Percentiles rank a stretch among this genome's conserved stretches.
Evolutionary conservation across 2,329 filamentous ascomycete species (phyloP).

Genomic region (Coniochaeta pulveracea): DNA sequence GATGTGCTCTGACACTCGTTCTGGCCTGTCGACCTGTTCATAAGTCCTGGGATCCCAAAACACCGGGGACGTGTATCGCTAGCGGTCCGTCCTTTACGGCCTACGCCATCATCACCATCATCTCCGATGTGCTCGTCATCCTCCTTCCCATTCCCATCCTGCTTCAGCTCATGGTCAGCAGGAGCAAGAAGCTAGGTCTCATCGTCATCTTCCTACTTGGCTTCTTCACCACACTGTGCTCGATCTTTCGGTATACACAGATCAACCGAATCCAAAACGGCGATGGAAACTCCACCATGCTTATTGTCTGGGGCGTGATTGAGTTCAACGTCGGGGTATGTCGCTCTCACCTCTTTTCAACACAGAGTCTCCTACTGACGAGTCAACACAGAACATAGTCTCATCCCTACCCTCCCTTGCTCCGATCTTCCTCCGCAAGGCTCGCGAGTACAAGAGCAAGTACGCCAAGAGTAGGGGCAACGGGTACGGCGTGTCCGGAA

Average conservation of each 20-base stretch:
- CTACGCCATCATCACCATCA: slow-evolving; percentile 38
- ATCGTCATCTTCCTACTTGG: slow-evolving; percentile 40
- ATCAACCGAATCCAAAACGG: slow-evolving; percentile 36
- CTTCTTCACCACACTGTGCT: slow-evolving; percentile 43
- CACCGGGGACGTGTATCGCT: slow-evolving; percentile 30
- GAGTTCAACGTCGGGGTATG: slow-evolving; percentile 46
- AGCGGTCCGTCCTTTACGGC: slow-evolving; percentile 37
- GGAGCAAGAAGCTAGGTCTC: slow-evolving; percentile 35
- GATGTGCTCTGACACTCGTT: slow-evolving; percentile 34
- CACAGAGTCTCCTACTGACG: not conserved
- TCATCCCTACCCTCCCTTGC: slow-evolving; percentile 33
- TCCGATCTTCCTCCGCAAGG: slow-evolving; percentile 29
- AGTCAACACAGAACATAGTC: slow-evolving; percentile 27
- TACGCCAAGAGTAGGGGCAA: slow-evolving; percentile 12
- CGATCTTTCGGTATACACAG: slow-evolving; percentile 37
- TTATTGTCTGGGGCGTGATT: slow-evolving; percentile 44
- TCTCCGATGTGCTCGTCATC: slow-evolving; percentile 37
- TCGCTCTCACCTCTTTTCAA: not conserved
- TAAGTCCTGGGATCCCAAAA: slow-evolving; percentile 32
- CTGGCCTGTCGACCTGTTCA: slow-evolving; percentile 37
- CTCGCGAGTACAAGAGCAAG: slow-evolving; percentile 28
- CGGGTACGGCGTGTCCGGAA: slow-evolving; percentile 8
- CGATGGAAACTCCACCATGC: slow-evolving; percentile 43
- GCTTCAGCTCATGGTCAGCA: slow-evolving; percentile 33
- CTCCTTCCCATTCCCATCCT: slow-evolving; percentile 38